Base-by-base conservation (phyloP, 2,329 filamentous ascomycete genomes). In the Aureobasidium sp. region DNA sequence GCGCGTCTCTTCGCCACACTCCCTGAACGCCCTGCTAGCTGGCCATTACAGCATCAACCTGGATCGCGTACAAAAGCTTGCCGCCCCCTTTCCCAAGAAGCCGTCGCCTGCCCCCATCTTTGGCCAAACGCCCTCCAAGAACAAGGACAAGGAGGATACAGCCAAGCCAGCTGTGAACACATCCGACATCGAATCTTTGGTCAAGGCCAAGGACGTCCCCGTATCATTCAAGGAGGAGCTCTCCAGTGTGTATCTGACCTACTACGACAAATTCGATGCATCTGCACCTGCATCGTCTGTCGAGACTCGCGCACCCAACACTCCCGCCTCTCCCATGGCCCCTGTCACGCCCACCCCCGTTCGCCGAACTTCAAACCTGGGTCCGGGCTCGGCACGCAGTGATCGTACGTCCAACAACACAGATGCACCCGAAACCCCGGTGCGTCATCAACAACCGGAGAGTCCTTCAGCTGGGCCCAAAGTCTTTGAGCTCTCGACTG, bases 11-110 rank as follows among this genome's bases (percentile, higher is more conserved):
- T 68, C 71, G n/a, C 21, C 48, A 16, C 56, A 58, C 25, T 66
- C 67, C 59, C 64, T 64, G 51, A 80, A 80, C 55, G 82, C 83
- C 25, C 73, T 96, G 44, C 75, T 96, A 47, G 80, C 84, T 21
- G 90, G 90, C 58, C 93, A 98, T 70, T 98, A 83, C 71, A 80
- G 80, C 61, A 79, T 84, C 63, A 79, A 80, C 59, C 66, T 83
- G 41, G 90, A 96, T 57, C 86, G 86, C 60, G 81, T 98, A 49
- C 86, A 90, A 59, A 88, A 88, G 68, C 75, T 98, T 50, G 85
- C 91, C 5, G 74, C 83, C 55, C 88, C 91, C 6, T 95, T 97
- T 64, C 61, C 65, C n/a, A 94, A 89, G 70, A 81, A 80, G 37
- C 66, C 78, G 14, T 63, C 70, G 4, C 70, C 78, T 4, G 69